Conservation (phyloP, 2,329 filamentous ascomycete genomes). For the Aphanocladium album region DNA sequence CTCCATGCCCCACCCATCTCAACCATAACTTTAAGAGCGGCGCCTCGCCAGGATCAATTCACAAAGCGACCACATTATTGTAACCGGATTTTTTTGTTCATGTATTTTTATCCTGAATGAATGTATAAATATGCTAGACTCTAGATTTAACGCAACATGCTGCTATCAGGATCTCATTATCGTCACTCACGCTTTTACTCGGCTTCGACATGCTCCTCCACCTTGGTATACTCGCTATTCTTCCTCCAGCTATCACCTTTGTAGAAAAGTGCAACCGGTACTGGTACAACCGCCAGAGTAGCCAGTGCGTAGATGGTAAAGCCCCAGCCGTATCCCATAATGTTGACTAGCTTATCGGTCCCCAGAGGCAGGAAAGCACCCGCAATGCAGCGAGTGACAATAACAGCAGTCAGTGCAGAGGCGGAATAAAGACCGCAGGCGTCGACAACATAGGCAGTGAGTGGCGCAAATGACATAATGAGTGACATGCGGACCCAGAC, state of each 20-base stretch:
- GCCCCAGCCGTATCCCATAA: constrained; percentile 3
- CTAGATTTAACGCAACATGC: no score
- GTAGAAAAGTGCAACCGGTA: constrained; percentile 45
- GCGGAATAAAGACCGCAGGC: constrained; percentile 12
- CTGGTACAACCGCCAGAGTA: constrained; percentile 36
- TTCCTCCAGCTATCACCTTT: constrained; percentile 45
- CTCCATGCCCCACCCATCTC: neutral
- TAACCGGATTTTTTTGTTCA: no score
- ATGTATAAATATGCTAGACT: no score
- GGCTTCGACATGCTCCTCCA: constrained; percentile 6
- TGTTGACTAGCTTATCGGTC: constrained; percentile 74
- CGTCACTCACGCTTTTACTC: constrained; percentile 58
- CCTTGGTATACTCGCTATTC: constrained; percentile 8
- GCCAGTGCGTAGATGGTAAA: neutral
- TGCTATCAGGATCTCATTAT: constrained; percentile 41
- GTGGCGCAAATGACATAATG: constrained; percentile 9
- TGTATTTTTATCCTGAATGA: no score
- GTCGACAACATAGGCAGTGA: constrained; percentile 14
- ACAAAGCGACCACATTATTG: no score
- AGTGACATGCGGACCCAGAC: constrained; percentile 13
- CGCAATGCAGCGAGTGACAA: constrained; percentile 71
- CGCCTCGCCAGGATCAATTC: no score
- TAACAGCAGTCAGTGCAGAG: constrained; percentile 11
- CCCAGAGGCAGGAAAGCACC: constrained; percentile 95
- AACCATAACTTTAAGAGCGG: no score